Conservation (phyloP, 495 filamentous ascomycete genomes). For the Aspergillus olivimuriae region DNA sequence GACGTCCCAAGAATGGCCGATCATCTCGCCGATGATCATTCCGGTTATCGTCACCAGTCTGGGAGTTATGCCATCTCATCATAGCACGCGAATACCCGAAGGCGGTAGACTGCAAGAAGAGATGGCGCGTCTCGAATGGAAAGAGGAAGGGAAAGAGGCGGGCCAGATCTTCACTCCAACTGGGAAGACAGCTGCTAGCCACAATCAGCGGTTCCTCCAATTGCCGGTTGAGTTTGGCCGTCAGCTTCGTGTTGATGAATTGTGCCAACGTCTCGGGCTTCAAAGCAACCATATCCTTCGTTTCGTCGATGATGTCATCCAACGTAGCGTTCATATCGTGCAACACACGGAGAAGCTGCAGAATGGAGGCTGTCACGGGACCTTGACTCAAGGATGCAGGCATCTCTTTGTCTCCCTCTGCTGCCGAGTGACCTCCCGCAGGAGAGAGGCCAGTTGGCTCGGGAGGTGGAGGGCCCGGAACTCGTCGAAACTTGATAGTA, state of each 20-base stretch:
- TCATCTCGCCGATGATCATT: conserved; percentile 83
- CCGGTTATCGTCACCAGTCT: conserved; percentile 68
- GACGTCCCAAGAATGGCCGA: conserved; percentile 81
- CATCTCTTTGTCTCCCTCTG: conserved; percentile 48
- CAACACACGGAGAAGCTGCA: conserved; percentile 82
- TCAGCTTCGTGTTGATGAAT: conserved; percentile 98
- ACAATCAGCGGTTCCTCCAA: conserved; percentile 98
- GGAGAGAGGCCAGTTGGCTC: conserved; percentile 64
- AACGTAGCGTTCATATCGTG: conserved; percentile 93
- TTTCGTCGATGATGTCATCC: conserved; percentile 91
- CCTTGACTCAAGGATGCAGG: conserved; percentile 82
- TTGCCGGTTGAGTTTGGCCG: conserved; percentile 96
- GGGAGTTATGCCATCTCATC: conserved; percentile 93
- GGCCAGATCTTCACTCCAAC: conserved; percentile 96
- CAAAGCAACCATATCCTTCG: conserved; percentile 61
- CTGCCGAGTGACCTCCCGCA: conserved; percentile 38
- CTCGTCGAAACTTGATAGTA: conserved; percentile 84
- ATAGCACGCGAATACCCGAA: conserved; percentile 98
- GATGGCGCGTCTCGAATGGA: conserved; percentile 94
- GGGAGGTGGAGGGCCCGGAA: conserved; percentile 78
- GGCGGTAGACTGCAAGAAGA: conserved; percentile 96
- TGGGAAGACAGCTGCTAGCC: conserved; percentile 91
- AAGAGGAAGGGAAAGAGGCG: conserved; percentile 97
- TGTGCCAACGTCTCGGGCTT: conserved; percentile 85
- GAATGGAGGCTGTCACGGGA: conserved; percentile 75